These are phyloP conservation scores for Rosa hybrid DNA, from an alignment of 331 rosid species.

Conservation along the genomic window DNA sequence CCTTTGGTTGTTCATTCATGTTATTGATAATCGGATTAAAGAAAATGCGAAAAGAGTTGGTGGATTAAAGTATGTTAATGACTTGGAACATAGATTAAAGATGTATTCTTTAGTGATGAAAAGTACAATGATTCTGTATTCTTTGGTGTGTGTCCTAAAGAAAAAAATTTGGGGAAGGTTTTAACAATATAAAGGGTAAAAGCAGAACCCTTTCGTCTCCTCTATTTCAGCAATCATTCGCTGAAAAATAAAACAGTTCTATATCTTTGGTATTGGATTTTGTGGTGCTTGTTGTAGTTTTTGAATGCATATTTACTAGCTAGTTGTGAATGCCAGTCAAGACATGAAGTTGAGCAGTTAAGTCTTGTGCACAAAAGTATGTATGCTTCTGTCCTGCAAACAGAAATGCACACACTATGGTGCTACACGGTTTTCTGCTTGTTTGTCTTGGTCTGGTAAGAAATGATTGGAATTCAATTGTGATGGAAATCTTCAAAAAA, in stretches of 20 bases:
- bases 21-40: not conserved
- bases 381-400: not conserved
- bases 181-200: not conserved
- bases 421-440: constrained; percentile 6
- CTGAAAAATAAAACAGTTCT: too few species aligned
- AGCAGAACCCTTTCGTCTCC: not conserved
- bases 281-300: too few species aligned
- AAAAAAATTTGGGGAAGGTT: not conserved
- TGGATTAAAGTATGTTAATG: not conserved
- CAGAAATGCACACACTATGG: not conserved
- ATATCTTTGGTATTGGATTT: too few species aligned
- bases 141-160: not conserved
- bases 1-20: not conserved
- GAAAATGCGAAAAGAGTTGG: not conserved
- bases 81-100: not conserved
- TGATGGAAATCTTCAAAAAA: not conserved
- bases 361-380: not conserved
- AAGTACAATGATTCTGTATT: not conserved
- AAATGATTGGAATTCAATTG: not conserved
- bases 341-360: not conserved
- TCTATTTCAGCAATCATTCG: not conserved
- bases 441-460: not conserved
- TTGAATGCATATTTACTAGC: not conserved
- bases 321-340: not conserved
- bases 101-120: not conserved